Percentiles rank a stretch among this genome's conserved stretches.
Conservation (phyloP, 2,329 filamentous ascomycete species). For the Verticillium zaregamsianum region DNA sequence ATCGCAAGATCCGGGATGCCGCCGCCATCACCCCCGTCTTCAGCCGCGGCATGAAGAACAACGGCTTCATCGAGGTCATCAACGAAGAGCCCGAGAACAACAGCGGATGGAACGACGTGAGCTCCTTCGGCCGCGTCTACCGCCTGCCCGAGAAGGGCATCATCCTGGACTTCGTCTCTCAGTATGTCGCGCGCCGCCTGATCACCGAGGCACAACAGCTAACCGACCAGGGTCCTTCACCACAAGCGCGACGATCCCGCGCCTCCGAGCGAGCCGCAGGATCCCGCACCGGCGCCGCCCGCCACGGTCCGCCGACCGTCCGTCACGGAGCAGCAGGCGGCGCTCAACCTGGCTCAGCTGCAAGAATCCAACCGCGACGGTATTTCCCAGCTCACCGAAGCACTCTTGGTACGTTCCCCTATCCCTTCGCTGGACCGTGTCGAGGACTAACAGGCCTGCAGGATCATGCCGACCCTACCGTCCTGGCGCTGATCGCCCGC, state of each 20-base stretch:
- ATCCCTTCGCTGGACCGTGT: background rate
- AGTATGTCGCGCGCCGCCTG: slow-evolving; percentile 36
- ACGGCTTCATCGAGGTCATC: slow-evolving; percentile 68
- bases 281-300: slow-evolving; percentile 10
- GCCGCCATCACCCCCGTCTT: slow-evolving; percentile 48
- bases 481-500: slow-evolving; percentile 46
- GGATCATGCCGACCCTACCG: slow-evolving; percentile 38
- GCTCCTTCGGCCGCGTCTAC: slow-evolving; percentile 61
- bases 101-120: slow-evolving; percentile 52
- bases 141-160: slow-evolving; percentile 61
- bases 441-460: slow-evolving; percentile 19
- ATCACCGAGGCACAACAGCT: background rate
- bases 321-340: slow-evolving; percentile 63
- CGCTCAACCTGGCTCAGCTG: slow-evolving; percentile 59
- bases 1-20: slow-evolving; percentile 55
- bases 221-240: background rate
- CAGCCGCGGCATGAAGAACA: slow-evolving; percentile 64
- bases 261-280: slow-evolving; percentile 11
- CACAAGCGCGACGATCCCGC: background rate
- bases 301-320: slow-evolving; percentile 36
- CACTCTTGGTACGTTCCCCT: slow-evolving; percentile 55
- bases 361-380: slow-evolving; percentile 44
- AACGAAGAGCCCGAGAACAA: slow-evolving; percentile 53
- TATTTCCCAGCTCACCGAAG: slow-evolving; percentile 51
- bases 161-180: slow-evolving; percentile 67